Conservation (phyloP, 495 filamentous ascomycete genomes). For the Xylaria intraflava region DNA sequence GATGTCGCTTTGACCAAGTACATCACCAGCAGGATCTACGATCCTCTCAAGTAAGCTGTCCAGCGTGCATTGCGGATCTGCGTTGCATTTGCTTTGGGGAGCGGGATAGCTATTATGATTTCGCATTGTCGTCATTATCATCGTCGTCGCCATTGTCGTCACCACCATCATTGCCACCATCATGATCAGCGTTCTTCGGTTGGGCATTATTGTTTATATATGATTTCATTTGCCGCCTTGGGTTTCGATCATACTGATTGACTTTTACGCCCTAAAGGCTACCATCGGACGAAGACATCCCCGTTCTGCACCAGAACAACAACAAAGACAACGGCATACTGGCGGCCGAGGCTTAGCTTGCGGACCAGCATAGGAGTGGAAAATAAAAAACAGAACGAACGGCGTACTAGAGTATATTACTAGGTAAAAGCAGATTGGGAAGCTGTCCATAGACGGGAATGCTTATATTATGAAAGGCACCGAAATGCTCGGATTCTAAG, state of each 20-base stretch:
- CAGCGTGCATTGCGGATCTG: constrained; percentile 6
- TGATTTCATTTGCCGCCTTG: constrained; percentile 4
- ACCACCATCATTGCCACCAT: not conserved
- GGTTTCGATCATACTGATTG: constrained; percentile 12
- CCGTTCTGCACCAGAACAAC: not conserved
- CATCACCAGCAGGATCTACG: constrained; percentile 77
- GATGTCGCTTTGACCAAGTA: constrained; percentile 71
- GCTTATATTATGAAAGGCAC: not conserved
- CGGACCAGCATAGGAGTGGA: not conserved
- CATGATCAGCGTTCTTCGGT: constrained; percentile 6
- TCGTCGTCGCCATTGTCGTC: not conserved
- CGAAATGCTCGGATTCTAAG: not conserved
- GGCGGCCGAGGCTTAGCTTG: constrained; percentile 3
- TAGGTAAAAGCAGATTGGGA: not conserved
- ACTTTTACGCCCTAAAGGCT: constrained; percentile 9
- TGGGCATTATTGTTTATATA: not conserved
- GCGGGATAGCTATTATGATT: constrained; percentile 7
- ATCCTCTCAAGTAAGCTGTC: constrained; percentile 46
- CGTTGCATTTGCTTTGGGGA: constrained; percentile 10
- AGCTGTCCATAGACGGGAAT: constrained; percentile 7
- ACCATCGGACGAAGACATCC: constrained; percentile 2
- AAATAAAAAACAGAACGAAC: not conserved
- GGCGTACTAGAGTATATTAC: not conserved
- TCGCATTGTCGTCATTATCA: constrained; percentile 18
- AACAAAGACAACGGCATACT: not conserved